Evolutionary conservation across 148 eudicot genomes (phyloP), one percentile per base, ranked within the genome.

Genomic region (Salicornia ramosissima): DNA sequence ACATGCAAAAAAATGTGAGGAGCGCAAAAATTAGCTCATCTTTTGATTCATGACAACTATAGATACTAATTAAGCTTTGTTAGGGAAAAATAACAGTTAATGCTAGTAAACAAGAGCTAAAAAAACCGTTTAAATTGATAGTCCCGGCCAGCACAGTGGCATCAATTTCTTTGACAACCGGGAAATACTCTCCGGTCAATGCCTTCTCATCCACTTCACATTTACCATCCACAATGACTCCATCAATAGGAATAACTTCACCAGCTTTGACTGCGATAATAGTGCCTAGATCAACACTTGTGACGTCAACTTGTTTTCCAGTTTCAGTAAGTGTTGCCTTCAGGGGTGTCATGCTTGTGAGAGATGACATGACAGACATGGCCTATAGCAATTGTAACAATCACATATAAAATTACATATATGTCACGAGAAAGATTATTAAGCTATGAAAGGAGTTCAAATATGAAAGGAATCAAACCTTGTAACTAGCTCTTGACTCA

Each of bases 151-250:
- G 79, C 73, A 81, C 85, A 58, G 61, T 64, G n/a, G 80, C 56
- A 50, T 71, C 78, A n/a, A 64, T 52, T 49, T 81, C 76, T 61
- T 84, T 84, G 36, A 72, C 36, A 12, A 77, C 81, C 10, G 87
- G 87, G 19, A 84, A 81, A 29, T 81, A 77, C 60, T 84, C 87
- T 33, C 87, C 85, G 0, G 87, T 84, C 53, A 84, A 74, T 28
- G 80, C 78, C 71, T 81, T 84, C 78, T 84, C 85, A 24, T 78
- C 84, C 33, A 81, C 78, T 64, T 77, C 83, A 54, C 80, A 81
- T 26, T 67, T 74, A 34, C 83, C 83, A 52, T 71, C 80, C 29
- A 81, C 43, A 30, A 81, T 73, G 26, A 74, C 61, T 15, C 84
- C 84, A 56, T 81, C 84, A 4, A 74, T 72, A 7, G 81, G 84